These are phyloP conservation scores for Thraustochytrium sp. DNA, from an alignment of 352 stramenopile species.

Conservation along the genomic window DNA sequence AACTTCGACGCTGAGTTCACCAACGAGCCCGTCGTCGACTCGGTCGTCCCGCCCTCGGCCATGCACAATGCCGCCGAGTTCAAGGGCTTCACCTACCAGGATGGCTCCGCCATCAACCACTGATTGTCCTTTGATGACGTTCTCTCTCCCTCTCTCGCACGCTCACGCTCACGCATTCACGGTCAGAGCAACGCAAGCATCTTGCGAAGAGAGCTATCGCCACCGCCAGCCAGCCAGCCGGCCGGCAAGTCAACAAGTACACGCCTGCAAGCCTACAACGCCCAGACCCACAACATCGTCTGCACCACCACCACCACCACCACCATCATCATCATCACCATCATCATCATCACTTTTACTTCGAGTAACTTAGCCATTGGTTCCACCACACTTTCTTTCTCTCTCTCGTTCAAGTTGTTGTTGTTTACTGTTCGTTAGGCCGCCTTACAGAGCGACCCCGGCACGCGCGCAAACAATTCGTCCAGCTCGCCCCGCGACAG, in stretches of 20 bases:
- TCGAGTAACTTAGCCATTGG: neutral
- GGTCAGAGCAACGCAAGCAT: neutral
- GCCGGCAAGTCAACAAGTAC: too few relatives aligned
- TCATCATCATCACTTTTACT: neutral
- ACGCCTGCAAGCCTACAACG: too few relatives aligned
- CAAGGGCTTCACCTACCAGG: conserved; percentile 46
- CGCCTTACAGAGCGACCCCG: neutral
- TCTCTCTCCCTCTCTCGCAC: neutral
- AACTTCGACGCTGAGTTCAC: conserved; percentile 58
- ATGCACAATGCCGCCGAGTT: conserved; percentile 7
- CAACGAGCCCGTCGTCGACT: conserved; percentile 51
- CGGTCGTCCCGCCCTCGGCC: conserved; percentile 37
- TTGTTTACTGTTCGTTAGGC: neutral
- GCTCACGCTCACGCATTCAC: neutral
- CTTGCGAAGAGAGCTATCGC: too few relatives aligned
- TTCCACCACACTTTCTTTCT: neutral
- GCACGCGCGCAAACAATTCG: neutral
- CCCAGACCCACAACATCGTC: too few relatives aligned
- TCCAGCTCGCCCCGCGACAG: neutral
- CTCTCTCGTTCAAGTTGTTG: neutral
- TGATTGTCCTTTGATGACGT: neutral
- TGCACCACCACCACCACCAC: too few relatives aligned
- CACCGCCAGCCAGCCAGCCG: too few relatives aligned
- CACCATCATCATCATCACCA: too few relatives aligned
- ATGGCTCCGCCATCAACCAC: conserved; percentile 29